Evolutionary conservation across 805 yeast genomes (phyloP).

Genomic region (Torulaspora delbrueckii): DNA sequence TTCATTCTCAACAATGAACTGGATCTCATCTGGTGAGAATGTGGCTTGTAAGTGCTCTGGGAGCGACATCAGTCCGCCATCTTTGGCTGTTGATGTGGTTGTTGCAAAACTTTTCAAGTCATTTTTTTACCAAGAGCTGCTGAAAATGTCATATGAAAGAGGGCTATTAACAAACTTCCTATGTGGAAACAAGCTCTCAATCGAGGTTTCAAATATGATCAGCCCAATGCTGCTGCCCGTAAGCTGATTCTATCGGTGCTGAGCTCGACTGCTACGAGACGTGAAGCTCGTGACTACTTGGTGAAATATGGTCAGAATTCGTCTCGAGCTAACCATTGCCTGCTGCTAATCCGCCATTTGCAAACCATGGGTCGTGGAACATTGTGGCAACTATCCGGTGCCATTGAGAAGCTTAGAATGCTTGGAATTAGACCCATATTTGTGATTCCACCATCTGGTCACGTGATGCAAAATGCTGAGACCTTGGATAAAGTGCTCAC

Average conservation of each 20-base stretch:
- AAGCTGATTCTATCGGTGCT: conserved; percentile 79
- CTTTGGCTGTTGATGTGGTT: not conserved
- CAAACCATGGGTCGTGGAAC: conserved; percentile 9
- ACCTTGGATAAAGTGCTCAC: conserved; percentile 25
- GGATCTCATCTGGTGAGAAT: conserved; percentile 71
- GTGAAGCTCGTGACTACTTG: conserved; percentile 83
- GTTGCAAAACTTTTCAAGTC: not conserved
- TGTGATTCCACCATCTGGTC: conserved; percentile 42
- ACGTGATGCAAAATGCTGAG: conserved; percentile 20
- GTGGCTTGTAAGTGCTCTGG: conserved; percentile 51
- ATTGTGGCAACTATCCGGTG: conserved; percentile 19
- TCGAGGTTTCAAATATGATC: conserved; percentile 14
- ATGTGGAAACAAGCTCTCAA: conserved; percentile 23
- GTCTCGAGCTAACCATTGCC: conserved; percentile 21
- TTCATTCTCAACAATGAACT: conserved; percentile 81
- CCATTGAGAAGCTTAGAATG: conserved; percentile 27
- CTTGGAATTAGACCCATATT: conserved; percentile 71
- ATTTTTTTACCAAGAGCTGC: not conserved
- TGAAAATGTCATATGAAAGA: not conserved
- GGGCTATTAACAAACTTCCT: not conserved
- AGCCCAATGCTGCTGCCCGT: conserved; percentile 35
- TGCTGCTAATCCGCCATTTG: conserved; percentile 28
- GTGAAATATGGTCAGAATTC: conserved; percentile 49
- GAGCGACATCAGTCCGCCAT: conserved; percentile 49
- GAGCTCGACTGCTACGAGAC: conserved; percentile 85